These are phyloP conservation scores for Phaeosphaeriaceae sp. DNA, from an alignment of 2,329 filamentous ascomycete species.

Conservation along the genomic window DNA sequence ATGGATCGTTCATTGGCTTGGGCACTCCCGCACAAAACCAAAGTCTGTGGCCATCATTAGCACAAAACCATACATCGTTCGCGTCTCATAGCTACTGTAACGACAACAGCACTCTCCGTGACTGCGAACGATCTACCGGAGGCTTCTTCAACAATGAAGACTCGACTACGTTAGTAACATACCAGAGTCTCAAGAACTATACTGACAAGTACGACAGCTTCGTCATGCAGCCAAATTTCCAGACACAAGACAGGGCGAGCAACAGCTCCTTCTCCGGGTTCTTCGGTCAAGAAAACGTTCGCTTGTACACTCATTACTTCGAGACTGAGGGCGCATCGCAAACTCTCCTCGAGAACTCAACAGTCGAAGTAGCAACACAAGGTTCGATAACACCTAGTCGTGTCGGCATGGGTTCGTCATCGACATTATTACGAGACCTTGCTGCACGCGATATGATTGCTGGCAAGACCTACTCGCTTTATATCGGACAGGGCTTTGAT, in stretches of 20 bases:
- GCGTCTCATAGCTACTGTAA: conserved; percentile 47
- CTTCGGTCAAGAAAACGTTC: conserved; percentile 46
- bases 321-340: conserved; percentile 48
- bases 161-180: conserved; percentile 40
- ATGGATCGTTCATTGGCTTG: conserved; percentile 56
- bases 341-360: conserved; percentile 45
- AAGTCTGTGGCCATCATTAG: conserved; percentile 53
- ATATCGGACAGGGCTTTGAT: conserved; percentile 53
- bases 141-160: conserved; percentile 42
- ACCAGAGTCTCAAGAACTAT: neutral
- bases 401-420: conserved; percentile 51
- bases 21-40: conserved; percentile 55
- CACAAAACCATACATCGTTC: conserved; percentile 53
- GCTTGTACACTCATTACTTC: conserved; percentile 52
- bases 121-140: conserved; percentile 43
- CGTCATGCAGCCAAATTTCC: conserved; percentile 25
- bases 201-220: conserved; percentile 34
- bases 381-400: conserved; percentile 43
- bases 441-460: conserved; percentile 45
- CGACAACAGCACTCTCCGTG: conserved; percentile 40
- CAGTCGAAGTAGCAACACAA: conserved; percentile 43
- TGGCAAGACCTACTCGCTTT: conserved; percentile 52
- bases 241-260: conserved; percentile 35
- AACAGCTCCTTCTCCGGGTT: conserved; percentile 32
- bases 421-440: conserved; percentile 51